Base-by-base conservation (phyloP, 2,329 filamentous ascomycete genomes). In the Helminthosporium solani region DNA sequence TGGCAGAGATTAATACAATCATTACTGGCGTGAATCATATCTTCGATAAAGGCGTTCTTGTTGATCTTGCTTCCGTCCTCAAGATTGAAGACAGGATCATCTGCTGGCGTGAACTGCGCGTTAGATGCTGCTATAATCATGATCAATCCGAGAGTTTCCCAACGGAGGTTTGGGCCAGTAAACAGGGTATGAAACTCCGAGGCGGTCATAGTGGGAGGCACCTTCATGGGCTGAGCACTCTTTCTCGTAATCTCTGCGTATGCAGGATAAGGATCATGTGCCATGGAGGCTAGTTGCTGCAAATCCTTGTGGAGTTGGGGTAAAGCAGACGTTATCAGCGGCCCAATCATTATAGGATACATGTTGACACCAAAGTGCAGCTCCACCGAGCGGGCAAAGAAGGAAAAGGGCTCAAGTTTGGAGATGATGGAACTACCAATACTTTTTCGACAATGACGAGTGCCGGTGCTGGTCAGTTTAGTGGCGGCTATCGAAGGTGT, bases 1-100 rank as follows among this genome's bases (percentile, higher is more conserved):
- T 68, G 63, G 33, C 64, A 68, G 6, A 68, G 54, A 37, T 54
- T 63, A 44, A 70, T 68, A 40, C 66, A 70, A 21, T 64, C 60
- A 21, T 69, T 67, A 18, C 56, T 63, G n/a, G 61, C 56, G 42
- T 68, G 62, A 21, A 69, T 65, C 43, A 64, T 57, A 33, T 68
- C 62, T 30, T 66, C 62, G n/a, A 68, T 62, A 25, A 65, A 58
- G 1, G 60, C 54, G 18, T 67, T 59, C 39, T 60, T 64, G 33
- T 66, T 52, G 7, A 67, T 50, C 31, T 53, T 60, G 15, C 49
- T 56, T n/a, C 65, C 63, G 39, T 61, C 56, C n/a, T 62, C 60
- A 5, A 67, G 50, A 2, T 52, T 61, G 31, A 68, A 69, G 8
- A 68, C 37, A 2, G 64, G 53, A 42, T 67, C 58, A 35, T 61